Percentiles rank a stretch among this genome's conserved stretches.
Conservation (phyloP, 225 moss, liverwort and hornwort species). For the Asterella californica region DNA sequence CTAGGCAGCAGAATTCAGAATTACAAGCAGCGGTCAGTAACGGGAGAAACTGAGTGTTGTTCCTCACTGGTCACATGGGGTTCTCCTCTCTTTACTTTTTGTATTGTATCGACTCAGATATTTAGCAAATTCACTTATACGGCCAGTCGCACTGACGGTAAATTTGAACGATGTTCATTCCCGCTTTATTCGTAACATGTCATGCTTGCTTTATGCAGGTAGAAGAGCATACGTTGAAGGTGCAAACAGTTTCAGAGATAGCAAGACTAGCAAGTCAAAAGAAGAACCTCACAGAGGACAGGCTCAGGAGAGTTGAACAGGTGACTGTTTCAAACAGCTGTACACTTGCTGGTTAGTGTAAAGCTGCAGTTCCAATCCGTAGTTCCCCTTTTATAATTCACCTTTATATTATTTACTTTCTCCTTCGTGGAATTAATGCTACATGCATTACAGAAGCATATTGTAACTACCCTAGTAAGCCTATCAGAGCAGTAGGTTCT, state of each 20-base stretch:
- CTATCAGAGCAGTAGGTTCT: too few species aligned
- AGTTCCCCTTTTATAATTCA: not conserved
- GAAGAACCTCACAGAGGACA: not conserved
- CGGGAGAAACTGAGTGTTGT: not conserved
- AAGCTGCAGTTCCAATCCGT: not conserved
- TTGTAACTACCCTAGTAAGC: too few species aligned
- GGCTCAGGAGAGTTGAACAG: not conserved
- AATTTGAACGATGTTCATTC: not conserved
- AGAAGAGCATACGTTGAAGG: not conserved
- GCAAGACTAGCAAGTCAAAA: not conserved
- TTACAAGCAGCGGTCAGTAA: slow-evolving; percentile 10
- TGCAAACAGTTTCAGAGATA: not conserved
- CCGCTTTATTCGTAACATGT: not conserved
- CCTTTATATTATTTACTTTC: not conserved
- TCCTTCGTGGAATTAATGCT: not conserved
- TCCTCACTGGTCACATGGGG: not conserved
- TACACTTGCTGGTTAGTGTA: too few species aligned
- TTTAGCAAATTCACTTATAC: not conserved
- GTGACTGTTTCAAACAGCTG: not conserved
- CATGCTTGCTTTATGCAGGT: not conserved
- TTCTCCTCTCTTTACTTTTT: not conserved
- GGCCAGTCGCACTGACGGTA: not conserved
- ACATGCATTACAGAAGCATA: not conserved
- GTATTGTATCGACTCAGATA: too few species aligned
- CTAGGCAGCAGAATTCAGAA: not conserved